phyloP scores from a whole-genome alignment of 495 filamentous ascomycete genomes.

The Penicillium tannophilum region DNA sequence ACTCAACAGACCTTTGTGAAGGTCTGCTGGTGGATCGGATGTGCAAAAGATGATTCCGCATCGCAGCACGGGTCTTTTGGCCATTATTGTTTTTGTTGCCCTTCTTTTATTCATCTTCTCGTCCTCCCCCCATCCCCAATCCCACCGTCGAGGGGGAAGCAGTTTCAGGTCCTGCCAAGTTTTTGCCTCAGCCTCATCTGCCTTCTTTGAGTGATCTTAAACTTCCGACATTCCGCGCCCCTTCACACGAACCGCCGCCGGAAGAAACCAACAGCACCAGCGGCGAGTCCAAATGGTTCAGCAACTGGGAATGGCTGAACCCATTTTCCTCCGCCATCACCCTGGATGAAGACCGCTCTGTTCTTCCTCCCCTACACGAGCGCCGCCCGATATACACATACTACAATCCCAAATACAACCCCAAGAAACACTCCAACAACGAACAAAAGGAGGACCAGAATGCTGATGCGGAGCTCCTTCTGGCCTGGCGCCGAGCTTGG shows the following conservation, averaged over 20 bases:
- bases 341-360: constrained; percentile 80
- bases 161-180: constrained; percentile 31
- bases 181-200: constrained; percentile 44
- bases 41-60: constrained; percentile 44
- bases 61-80: constrained; percentile 44
- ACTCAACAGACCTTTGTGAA: constrained; percentile 5
- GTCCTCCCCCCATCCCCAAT: constrained; percentile 37
- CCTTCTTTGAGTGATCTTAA: constrained; percentile 41
- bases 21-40: constrained; percentile 12
- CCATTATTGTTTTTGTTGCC: constrained; percentile 45
- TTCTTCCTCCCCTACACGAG: constrained; percentile 75
- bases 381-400: constrained; percentile 90
- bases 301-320: constrained; percentile 83
- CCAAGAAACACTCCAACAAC: constrained; percentile 41
- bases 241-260: constrained; percentile 76
- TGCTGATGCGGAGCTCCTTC: constrained; percentile 75
- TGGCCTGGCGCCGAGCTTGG: constrained; percentile 91
- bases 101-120: constrained; percentile 51
- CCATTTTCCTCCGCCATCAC: constrained; percentile 88
- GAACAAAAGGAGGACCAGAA: constrained; percentile 61
- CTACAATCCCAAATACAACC: constrained; percentile 65
- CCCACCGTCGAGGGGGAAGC: constrained; percentile 24
- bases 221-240: constrained; percentile 59
- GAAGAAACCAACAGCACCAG: constrained; percentile 78
- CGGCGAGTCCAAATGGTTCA: constrained; percentile 81